Conservation (phyloP, 2,329 filamentous ascomycete species). For the Trematosphaeria pertusa region DNA sequence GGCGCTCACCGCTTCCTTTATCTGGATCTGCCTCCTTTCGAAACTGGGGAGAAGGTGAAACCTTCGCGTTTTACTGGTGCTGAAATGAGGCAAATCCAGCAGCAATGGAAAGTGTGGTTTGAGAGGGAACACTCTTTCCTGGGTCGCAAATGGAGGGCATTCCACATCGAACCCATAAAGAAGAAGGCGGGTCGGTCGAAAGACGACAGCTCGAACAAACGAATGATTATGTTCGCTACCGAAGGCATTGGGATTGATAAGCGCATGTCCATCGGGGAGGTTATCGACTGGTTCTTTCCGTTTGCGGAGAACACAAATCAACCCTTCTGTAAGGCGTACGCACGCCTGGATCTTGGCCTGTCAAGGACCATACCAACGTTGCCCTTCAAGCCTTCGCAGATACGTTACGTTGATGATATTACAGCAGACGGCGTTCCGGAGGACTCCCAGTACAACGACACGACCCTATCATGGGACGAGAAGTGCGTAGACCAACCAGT, state of each 20-base stretch:
- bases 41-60: slow-evolving; percentile 12
- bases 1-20: slow-evolving; percentile 53
- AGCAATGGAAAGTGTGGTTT: slow-evolving; percentile 46
- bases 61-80: slow-evolving; percentile 14
- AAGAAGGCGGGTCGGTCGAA: slow-evolving; percentile 30
- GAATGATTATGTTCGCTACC: slow-evolving; percentile 47
- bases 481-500: slow-evolving; percentile 21
- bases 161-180: slow-evolving; percentile 47
- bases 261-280: slow-evolving; percentile 24
- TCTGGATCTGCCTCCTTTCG: slow-evolving; percentile 43
- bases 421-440: slow-evolving; percentile 43
- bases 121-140: slow-evolving; percentile 46
- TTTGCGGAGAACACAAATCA: slow-evolving; percentile 44
- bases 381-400: slow-evolving; percentile 46
- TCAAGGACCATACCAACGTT: slow-evolving; percentile 50
- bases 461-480: slow-evolving; percentile 27
- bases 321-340: slow-evolving; percentile 50
- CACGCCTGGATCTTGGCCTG: slow-evolving; percentile 51
- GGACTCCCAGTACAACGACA: slow-evolving; percentile 47
- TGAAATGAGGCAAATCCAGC: slow-evolving; percentile 22
- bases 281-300: slow-evolving; percentile 52
- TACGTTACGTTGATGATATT: slow-evolving; percentile 40
- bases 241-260: slow-evolving; percentile 35
- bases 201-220: slow-evolving; percentile 21
- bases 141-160: slow-evolving; percentile 50